Conservation (phyloP, 306 rosid genomes). For the Casuarina cunninghamiana region DNA sequence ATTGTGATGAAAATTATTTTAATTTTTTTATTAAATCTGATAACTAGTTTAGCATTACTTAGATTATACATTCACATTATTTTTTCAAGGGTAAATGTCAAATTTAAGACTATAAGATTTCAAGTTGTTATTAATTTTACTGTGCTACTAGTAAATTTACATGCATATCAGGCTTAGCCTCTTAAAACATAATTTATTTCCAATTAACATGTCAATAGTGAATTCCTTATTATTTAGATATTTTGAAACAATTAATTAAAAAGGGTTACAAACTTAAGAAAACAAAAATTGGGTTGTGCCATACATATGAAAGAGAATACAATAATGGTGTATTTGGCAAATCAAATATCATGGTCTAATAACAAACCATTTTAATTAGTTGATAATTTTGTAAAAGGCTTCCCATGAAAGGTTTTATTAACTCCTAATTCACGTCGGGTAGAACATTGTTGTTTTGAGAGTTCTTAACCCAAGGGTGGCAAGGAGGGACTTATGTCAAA, state of each 20-base stretch:
- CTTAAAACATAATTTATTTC: background rate
- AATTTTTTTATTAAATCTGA: too few relatives aligned
- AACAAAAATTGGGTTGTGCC: background rate
- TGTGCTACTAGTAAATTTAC: too few relatives aligned
- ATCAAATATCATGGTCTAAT: too few relatives aligned
- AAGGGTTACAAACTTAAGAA: background rate
- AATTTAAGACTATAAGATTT: too few relatives aligned
- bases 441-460: too few relatives aligned
- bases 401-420: background rate
- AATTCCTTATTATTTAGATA: too few relatives aligned
- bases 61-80: too few relatives aligned
- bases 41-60: too few relatives aligned
- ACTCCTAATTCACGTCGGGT: background rate
- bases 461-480: background rate
- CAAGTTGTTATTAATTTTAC: too few relatives aligned
- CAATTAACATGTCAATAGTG: background rate
- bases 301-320: background rate
- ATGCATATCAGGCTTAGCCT: background rate
- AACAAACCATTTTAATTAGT: background rate
- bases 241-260: background rate
- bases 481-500: too few relatives aligned
- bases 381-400: background rate
- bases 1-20: too few relatives aligned
- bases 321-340: background rate
- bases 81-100: too few relatives aligned